Base-by-base conservation (phyloP, 305 asterid genomes). In the Striga hermonthica region DNA sequence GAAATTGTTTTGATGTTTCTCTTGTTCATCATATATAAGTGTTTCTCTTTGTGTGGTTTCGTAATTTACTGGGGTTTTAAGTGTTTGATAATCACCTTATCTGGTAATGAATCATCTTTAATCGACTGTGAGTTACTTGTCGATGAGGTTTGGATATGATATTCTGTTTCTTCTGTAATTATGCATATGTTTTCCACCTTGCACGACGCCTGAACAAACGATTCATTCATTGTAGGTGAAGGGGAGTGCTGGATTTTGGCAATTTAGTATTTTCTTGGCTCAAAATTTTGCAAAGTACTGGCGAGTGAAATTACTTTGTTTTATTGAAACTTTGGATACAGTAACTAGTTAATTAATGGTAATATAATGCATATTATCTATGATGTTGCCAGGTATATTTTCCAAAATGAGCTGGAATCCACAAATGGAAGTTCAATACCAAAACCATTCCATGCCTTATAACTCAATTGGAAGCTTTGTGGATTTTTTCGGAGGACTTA, bases 401-500 rank as follows among this genome's bases (percentile, higher is more conserved):
- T 39, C 52, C 43, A 41, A 75, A 73, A 90, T 90, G 97, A 90
- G 83, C 77, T 90, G 97, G 97, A 82, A 80, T 69, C 72, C 86
- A 3, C 86, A 81, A 11, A 75, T 79, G 90, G 95, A 84, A 65
- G 75, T 76, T 78, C 84, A 82, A 53, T 84, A 84, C 71, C 75
- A 85, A 62, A 82, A 79, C 75, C 79, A 83, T 58, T 84, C 82
- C 55, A 65, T 71, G 89, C 96, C 97, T n/a, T 90, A 88, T 64
- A 86, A 82, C 71, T 90, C 96, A 47, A 80, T 83, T 58, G 97
- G 92, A 64, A 86, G 95, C 75, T 88, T 88, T 71, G 88, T 90
- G 67, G 97, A 88, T 81, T 90, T 90, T 72, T 87, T 90, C 64
- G 97, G 95, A 65, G 96, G 92, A 62, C 79, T 86, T 64, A 84